These are phyloP conservation scores for Amphicarpaea edgeworthii DNA, from an alignment of 306 rosid species.

Conservation along the genomic window DNA sequence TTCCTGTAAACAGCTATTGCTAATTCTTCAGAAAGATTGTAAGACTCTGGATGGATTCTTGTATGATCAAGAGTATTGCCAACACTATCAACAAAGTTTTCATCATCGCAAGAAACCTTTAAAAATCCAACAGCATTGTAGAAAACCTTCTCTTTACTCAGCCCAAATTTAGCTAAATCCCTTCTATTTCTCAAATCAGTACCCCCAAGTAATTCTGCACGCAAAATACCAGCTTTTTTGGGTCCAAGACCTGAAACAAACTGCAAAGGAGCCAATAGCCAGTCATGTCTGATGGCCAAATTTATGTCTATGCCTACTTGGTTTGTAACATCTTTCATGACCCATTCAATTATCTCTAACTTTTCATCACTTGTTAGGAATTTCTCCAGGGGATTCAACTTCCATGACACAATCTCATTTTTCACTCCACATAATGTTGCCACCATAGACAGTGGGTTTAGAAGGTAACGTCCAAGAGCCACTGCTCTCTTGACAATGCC, in stretches of 20 bases:
- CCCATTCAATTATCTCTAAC: slow-evolving; percentile 58
- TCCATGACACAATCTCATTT: slow-evolving; percentile 54
- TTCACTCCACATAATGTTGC: slow-evolving; percentile 61
- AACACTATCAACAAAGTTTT: slow-evolving; percentile 41
- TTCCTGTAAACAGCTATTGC: slow-evolving; percentile 51
- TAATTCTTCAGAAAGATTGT: slow-evolving; percentile 55
- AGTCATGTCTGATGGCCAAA: slow-evolving; percentile 48
- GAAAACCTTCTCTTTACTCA: slow-evolving; percentile 53
- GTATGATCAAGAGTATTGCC: slow-evolving; percentile 50
- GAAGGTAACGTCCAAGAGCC: slow-evolving; percentile 64
- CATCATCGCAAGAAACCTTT: slow-evolving; percentile 44
- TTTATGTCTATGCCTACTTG: slow-evolving; percentile 63
- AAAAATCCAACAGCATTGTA: slow-evolving; percentile 62
- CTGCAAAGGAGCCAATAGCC: slow-evolving; percentile 62
- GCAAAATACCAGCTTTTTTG: slow-evolving; percentile 48
- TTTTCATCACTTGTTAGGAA: slow-evolving; percentile 57
- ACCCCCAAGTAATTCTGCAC: slow-evolving; percentile 49
- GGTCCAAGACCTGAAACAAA: slow-evolving; percentile 65
- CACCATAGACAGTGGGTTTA: slow-evolving; percentile 62
- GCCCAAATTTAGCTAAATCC: slow-evolving; percentile 54
- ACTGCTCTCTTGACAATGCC: slow-evolving; percentile 63
- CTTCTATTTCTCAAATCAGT: slow-evolving; percentile 45
- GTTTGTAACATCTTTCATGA: slow-evolving; percentile 57
- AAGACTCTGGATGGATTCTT: slow-evolving; percentile 65
- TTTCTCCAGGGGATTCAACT: slow-evolving; percentile 48